A percentile compares a stretch with the other conserved stretches of the same genome.
These are phyloP conservation scores for Uncinocarpus reesii DNA, from an alignment of 2,329 filamentous ascomycete genomes.

Conservation along the genomic window DNA sequence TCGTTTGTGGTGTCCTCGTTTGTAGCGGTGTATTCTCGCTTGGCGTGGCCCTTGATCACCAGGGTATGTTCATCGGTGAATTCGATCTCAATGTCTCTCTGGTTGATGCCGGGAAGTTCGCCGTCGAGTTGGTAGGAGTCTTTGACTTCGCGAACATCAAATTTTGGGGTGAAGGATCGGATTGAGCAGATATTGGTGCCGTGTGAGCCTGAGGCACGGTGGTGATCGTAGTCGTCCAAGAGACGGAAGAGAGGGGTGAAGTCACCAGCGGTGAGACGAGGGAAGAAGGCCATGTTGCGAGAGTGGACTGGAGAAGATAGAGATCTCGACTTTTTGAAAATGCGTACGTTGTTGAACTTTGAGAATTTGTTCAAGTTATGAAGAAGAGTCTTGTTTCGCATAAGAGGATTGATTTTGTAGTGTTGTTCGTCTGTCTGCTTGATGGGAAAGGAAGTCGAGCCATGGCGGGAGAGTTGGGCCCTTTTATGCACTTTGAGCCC, in stretches of 20 bases:
- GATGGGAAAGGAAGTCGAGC: slow-evolving; percentile 2
- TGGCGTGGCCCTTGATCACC: slow-evolving; percentile 33
- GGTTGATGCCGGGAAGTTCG: slow-evolving; percentile 37
- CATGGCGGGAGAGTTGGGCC: slow-evolving; percentile 4
- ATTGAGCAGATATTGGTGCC: slow-evolving; percentile 13
- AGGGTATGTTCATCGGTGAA: slow-evolving; percentile 39
- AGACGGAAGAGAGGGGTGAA: slow-evolving; percentile 36
- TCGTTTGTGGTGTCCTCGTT: slow-evolving; percentile 19
- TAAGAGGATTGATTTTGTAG: not conserved
- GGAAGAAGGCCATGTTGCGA: slow-evolving; percentile 34
- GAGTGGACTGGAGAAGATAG: slow-evolving; percentile 11
- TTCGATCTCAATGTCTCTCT: slow-evolving; percentile 38
- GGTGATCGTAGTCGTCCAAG: slow-evolving; percentile 34
- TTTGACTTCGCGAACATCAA: slow-evolving; percentile 37
- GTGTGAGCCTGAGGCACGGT: slow-evolving; percentile 19
- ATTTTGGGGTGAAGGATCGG: slow-evolving; percentile 31
- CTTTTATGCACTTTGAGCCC: slow-evolving; percentile 13
- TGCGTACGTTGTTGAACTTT: slow-evolving; percentile 2
- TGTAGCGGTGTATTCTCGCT: slow-evolving; percentile 26
- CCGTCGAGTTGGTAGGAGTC: slow-evolving; percentile 37
- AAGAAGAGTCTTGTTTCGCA: slow-evolving; percentile 9
- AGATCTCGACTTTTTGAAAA: slow-evolving; percentile 5
- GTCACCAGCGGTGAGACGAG: slow-evolving; percentile 27
- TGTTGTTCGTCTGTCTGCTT: slow-evolving; percentile 7
- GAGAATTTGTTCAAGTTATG: slow-evolving; percentile 10